phyloP scores from a whole-genome alignment of 768 basidiomycete species.

The Suillus decipiens region DNA sequence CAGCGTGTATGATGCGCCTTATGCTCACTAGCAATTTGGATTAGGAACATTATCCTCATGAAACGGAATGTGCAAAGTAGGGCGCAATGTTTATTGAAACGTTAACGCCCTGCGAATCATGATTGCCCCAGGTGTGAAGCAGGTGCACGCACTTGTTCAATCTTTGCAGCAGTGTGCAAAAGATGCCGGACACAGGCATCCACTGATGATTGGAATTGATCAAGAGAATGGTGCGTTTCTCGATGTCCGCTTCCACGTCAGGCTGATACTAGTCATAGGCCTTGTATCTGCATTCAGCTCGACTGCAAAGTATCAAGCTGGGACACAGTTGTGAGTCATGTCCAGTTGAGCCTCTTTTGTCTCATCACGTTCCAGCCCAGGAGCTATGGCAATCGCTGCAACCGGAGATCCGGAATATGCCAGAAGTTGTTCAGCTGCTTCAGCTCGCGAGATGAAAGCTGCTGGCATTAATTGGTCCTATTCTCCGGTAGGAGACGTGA shows the following conservation, averaged over 20 bases:
- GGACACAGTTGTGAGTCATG: slow-evolving; percentile 64
- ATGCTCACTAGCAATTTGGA: not conserved
- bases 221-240: slow-evolving; percentile 64
- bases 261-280: slow-evolving; percentile 38
- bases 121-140: slow-evolving; percentile 45
- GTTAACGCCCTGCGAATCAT: not conserved
- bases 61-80: slow-evolving; percentile 63
- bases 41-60: slow-evolving; percentile 63
- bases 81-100: not conserved
- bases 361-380: slow-evolving; percentile 47
- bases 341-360: not conserved
- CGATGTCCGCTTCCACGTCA: not conserved
- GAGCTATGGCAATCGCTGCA: slow-evolving; percentile 72
- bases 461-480: slow-evolving; percentile 74
- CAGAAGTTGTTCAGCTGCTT: slow-evolving; percentile 48
- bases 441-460: slow-evolving; percentile 55
- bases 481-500: slow-evolving; percentile 72
- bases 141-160: slow-evolving; percentile 48
- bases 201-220: slow-evolving; percentile 69
- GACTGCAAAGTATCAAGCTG: slow-evolving; percentile 40
- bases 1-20: not conserved
- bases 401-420: slow-evolving; percentile 47
- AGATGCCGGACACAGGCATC: slow-evolving; percentile 53
- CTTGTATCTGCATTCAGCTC: slow-evolving; percentile 70
- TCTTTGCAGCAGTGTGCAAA: slow-evolving; percentile 57